phyloP scores from a whole-genome alignment of 2,329 filamentous ascomycete genomes.

The Sporothrix euskadiensis region DNA sequence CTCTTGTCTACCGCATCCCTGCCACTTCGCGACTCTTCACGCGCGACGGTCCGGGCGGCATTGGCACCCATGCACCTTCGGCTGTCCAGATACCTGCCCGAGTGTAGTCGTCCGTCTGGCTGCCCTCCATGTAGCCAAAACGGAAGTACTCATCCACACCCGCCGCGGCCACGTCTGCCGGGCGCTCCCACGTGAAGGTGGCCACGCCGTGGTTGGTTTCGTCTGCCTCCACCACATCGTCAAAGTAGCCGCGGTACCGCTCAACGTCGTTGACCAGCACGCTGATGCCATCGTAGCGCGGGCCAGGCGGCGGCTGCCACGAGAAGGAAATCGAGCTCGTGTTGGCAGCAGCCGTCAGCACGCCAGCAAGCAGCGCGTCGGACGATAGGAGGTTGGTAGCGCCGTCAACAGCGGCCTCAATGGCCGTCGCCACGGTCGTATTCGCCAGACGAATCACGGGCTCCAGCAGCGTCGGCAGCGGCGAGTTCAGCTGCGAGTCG shows the following conservation, averaged over 20 bases:
- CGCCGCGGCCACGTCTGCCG: slow-evolving; percentile 36
- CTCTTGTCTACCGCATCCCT: neutral
- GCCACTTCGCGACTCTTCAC: slow-evolving; percentile 39
- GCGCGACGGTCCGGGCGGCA: slow-evolving; percentile 62
- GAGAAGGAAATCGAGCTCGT: slow-evolving; percentile 67
- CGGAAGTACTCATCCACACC: slow-evolving; percentile 70
- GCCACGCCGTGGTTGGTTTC: slow-evolving; percentile 38
- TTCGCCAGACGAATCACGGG: slow-evolving; percentile 48
- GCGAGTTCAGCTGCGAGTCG: slow-evolving; percentile 63
- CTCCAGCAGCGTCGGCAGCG: slow-evolving; percentile 57
- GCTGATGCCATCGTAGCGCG: slow-evolving; percentile 71
- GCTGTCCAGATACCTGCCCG: slow-evolving; percentile 70
- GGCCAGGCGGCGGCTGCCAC: slow-evolving; percentile 51
- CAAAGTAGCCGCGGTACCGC: slow-evolving; percentile 71
- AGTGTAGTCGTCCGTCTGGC: slow-evolving; percentile 67
- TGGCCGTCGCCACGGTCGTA: slow-evolving; percentile 26
- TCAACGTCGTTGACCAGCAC: slow-evolving; percentile 86
- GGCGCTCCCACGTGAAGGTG: slow-evolving; percentile 28
- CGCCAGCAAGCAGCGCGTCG: neutral
- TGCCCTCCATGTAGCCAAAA: slow-evolving; percentile 72
- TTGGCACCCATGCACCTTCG: slow-evolving; percentile 65
- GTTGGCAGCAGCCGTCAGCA: slow-evolving; percentile 35
- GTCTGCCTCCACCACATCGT: slow-evolving; percentile 32
- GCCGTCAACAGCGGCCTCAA: slow-evolving; percentile 26
- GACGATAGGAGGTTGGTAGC: neutral